Base-by-base conservation (phyloP, 176 grass and related monocot species). In the Puya raimondii region DNA sequence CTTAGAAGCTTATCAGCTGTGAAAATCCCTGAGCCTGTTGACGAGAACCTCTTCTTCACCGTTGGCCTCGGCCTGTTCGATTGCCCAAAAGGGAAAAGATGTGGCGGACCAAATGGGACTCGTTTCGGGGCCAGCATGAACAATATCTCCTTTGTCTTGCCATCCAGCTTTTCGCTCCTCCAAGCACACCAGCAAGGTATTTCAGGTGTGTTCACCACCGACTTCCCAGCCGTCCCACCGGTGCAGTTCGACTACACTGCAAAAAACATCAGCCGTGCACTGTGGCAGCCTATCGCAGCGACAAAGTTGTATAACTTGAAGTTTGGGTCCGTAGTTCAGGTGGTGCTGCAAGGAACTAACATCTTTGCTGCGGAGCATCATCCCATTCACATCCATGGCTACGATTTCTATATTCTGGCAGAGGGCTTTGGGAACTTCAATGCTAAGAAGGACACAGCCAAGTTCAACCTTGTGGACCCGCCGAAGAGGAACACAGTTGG, bases 1-100 rank as follows among this genome's bases (percentile, higher is more conserved):
- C 78, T 96, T 15, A 73, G 76, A 21, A 82, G 80, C 63, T 79
- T 87, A 7, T 64, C 78, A 29, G 57, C 48, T 15, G 77, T 80
- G 2, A 74, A 76, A 14, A 65, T 96, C 10, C 79, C 93, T 0
- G 21, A 73, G 2, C 74, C 20, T 10, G 73, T 92, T 16, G 78
- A 85, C 76, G 89, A 97, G 86, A 79, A 74, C 80, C 88, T 97
- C 84, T 97, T 92, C 82, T 90, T 97, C 84, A 92, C 93, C 51
- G 74, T 97, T 64, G 86, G 84, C 53, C 9, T 92, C 8, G 93
- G 93, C 48, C 79, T 97, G 26, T 78, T 87, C 83, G 83, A 85
- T 83, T 97, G 93, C 79, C 70, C 75, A 2, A 1, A 0, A 0
- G 68, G 72, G 0, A 70, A 88, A 63, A 81, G 10, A 18, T 96